Evolutionary conservation across 352 stramenopile species (phyloP), one percentile per base, ranked within the genome.

Genomic region (Phytophthora palmivora): DNA sequence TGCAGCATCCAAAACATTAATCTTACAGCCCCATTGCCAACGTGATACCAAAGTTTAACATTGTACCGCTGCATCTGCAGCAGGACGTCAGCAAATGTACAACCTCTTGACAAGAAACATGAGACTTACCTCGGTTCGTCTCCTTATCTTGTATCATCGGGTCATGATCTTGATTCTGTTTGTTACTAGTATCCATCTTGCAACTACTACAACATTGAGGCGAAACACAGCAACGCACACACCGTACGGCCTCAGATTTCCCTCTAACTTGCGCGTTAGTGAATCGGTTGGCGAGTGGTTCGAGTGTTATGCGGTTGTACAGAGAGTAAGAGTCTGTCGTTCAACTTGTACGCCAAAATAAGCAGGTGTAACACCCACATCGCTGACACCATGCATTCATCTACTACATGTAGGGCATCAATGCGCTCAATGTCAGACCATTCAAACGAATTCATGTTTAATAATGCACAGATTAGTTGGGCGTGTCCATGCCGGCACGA

Each of bases 401-500:
- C 24, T 28, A 28, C 24, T 28, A 28, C n/a, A n/a, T n/a, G n/a
- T n/a, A n/a, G n/a, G n/a, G 24, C 24, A 28, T 26, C 18, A 26
- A n/a, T 1, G 1, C 14, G n/a, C 15, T 26, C 6, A 24, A 44
- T 4, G 18, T 21, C n/a, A 21, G 7, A 28, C 30, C 8, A 42
- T 53, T 41, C 32, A 53, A 28, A 58, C 34, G 18, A 42, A 62
- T 51, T 56, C 51, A 47, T 43, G 34, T 43, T 57, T 41, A 41
- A 48, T 63, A 52, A 24, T 49, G 21, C 57, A 63, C 38, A 42
- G 22, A 58, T 63, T 63, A 70, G 48, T 61, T 28, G 9, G 54
- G 54, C 18, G 54, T 62, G 34, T 62, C 60, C 37, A 92, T 76
- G 26, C 87, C 84, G 2, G 87, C 87, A 46, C 84, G 84, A 56